A percentile compares a stretch with the other conserved stretches of the same genome.
phyloP scores from a whole-genome alignment of 305 asterid genomes.

The Fraxinus xanthoxyloides region DNA sequence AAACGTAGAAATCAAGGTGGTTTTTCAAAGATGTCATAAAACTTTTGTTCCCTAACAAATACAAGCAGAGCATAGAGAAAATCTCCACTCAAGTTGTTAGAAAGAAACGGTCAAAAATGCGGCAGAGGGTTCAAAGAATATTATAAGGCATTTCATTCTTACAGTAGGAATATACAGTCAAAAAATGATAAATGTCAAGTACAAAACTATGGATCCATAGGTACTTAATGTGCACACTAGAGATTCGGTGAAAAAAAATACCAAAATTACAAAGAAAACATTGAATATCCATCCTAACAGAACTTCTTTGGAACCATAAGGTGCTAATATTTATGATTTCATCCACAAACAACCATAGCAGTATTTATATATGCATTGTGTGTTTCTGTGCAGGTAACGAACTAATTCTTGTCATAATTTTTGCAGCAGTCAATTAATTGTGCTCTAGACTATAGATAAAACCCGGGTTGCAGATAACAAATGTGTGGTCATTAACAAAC shows the following conservation, averaged over 20 bases:
- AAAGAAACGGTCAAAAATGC: background rate
- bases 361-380: conserved; percentile 2
- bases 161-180: background rate
- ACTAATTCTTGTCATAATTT: background rate
- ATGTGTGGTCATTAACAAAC: conserved; percentile 17
- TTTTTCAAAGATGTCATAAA: background rate
- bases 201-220: background rate
- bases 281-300: background rate
- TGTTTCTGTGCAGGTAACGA: conserved; percentile 16
- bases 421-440: conserved; percentile 21
- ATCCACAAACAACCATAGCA: background rate
- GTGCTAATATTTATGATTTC: background rate
- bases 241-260: background rate
- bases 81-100: background rate
- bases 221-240: background rate
- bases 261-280: background rate
- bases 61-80: background rate
- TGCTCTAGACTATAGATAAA: conserved; percentile 34
- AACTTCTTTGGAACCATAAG: background rate
- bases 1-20: background rate
- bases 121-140: background rate
- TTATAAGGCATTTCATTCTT: background rate
- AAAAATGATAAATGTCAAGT: background rate
- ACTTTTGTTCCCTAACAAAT: too few species aligned
- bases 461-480: conserved; percentile 26